Evolutionary conservation across 352 stramenopile species (phyloP), one percentile per base, ranked within the genome.

Genomic region (Globisporangium barbulae): DNA sequence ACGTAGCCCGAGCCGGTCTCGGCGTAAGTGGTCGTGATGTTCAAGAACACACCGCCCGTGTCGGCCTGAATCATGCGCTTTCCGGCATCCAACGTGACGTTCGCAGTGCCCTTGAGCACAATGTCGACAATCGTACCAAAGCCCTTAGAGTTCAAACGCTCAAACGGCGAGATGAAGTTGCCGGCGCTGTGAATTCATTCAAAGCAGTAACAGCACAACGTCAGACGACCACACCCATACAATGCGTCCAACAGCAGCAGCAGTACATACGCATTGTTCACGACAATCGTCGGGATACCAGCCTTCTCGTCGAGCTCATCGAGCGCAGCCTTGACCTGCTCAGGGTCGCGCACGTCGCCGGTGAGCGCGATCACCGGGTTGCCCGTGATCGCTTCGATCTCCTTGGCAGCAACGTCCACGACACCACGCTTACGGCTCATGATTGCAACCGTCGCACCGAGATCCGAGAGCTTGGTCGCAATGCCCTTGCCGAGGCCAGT

Each of bases 101-200:
- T 94, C 65, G 84, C 84, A 31, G 83, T 91, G 31, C 87, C 87
- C 68, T 93, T 91, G 41, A 96, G 78, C 58, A 94, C 97, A 74
- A 99, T 99, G 53, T 98, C 96, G 68, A 99, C 89, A 21, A 99
- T 97, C 31, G 97, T 99, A 35, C 90, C 89, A 70, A 99, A 98
- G 28, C 90, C 96, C 75, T 98, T 98, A 35, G 91, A 84, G 62
- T 85, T 97, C 41, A 99, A 77, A 10, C 88, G 77, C 67, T 97
- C 86, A 28, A 97, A 97, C 33, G 86, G 85, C 33, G 85, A 91
- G 62, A 99, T 86, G 78, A 99, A 99, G 77, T 99, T 99, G 56
- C 96, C 96, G 1, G 96, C 96, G 3, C 92, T 96, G 50, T 52
- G 21, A 28, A 28, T 31, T 19, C 42, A 49, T 5, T 61, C 50